Evolutionary conservation across 1,284 basidiomycete species (phyloP), one percentile per base, ranked within the genome.

Genomic region (Ganoderma sinense): DNA sequence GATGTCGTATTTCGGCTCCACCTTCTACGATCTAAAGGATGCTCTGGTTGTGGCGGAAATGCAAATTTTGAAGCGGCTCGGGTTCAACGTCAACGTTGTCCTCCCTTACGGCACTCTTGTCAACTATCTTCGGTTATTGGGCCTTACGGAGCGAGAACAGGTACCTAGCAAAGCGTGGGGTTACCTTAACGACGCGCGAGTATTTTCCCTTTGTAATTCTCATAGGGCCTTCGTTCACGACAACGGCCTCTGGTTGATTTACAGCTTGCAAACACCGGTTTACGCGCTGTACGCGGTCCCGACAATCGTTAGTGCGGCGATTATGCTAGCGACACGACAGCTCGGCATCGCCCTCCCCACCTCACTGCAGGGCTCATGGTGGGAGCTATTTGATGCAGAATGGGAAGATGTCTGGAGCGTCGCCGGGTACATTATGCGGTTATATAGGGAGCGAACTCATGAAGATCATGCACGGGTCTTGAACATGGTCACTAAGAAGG

Each of bases 1-100:
- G 4, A 95, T 95, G 92, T 90, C 92, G 26, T 97, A 96, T 81
- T 96, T 95, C 78, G 89, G 92, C 10, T 86, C 87, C 70, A 88
- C 88, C 0, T 97, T 96, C 75, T 96, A 97, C 81, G 93, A 96
- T 71, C 84, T 94, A 74, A 97, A 96, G 78, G 96, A 97, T 76
- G 92, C 94, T 5, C 84, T 99, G 59, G 95, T 98, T 29, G 92
- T 98, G 18, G 91, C 94, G 1, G 98, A 99, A 82, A 99, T 99
- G 95, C 98, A 99, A 79, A 89, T 99, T 23, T 87, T 99, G 72
- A 99, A 99, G 82, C 89, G 97, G 45, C 87, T 97, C 14, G 95
- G 94, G 4, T 97, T 97, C 83, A 93, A 96, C 76, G 93, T 96
- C 64, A 86, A 93, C 76, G 95, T 97, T 62, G 93, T 95, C 18